Evolutionary conservation across 2,329 filamentous ascomycete genomes (phyloP).

Genomic region (Sporothrix luriei): DNA sequence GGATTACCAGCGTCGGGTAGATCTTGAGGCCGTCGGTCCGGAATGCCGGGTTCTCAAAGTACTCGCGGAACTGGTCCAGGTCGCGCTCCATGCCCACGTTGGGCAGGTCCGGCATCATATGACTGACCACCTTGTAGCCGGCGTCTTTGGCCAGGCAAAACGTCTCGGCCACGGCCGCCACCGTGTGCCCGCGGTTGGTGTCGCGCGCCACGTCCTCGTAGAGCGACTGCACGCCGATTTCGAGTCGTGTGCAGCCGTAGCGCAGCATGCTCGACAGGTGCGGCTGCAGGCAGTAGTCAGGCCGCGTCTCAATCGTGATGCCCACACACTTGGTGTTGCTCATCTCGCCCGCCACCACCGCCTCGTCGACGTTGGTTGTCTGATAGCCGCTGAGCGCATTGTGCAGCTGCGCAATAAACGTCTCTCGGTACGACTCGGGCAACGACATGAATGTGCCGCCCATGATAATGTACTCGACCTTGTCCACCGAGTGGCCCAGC

Average conservation of each 20-base stretch:
- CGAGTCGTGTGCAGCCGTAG: constrained; percentile 94
- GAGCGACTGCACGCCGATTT: constrained; percentile 92
- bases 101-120: constrained; percentile 99
- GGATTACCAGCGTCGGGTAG: constrained; percentile 95
- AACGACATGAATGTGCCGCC: constrained; percentile 99
- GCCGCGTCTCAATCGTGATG: constrained; percentile 96
- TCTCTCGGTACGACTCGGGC: constrained; percentile 82
- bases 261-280: constrained; percentile 94
- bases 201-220: constrained; percentile 99
- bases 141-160: constrained; percentile 98
- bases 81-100: constrained; percentile 99
- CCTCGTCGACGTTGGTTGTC: constrained; percentile 91
- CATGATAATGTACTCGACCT: constrained; percentile 99
- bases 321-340: constrained; percentile 96
- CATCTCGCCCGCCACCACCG: constrained; percentile 91
- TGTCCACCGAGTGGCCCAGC: constrained; percentile 94
- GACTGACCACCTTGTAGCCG: constrained; percentile 97
- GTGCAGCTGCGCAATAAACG: constrained; percentile 93
- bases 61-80: constrained; percentile 93
- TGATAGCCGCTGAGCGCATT: constrained; percentile 97
- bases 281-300: constrained; percentile 95
- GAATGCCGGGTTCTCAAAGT: constrained; percentile 96
- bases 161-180: constrained; percentile 91
- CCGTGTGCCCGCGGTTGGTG: constrained; percentile 95
- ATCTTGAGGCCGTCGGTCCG: constrained; percentile 97